A percentile compares a stretch with the other conserved stretches of the same genome.
Evolutionary conservation across 192 early-diverging fungal species (phyloP).

Genomic region (Oehlia diaphana): DNA sequence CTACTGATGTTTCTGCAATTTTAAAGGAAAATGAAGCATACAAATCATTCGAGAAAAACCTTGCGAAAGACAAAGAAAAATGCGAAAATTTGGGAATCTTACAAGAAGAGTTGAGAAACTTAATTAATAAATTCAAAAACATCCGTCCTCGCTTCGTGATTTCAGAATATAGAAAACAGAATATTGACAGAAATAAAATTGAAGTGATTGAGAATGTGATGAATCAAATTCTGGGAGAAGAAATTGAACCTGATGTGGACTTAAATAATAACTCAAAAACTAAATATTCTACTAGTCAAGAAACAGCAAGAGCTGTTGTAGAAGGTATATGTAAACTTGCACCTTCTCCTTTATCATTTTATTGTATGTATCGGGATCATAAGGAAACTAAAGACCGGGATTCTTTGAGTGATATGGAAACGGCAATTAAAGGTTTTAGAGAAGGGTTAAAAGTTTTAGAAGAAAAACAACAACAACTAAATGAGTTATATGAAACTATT

Average conservation of each 20-base stretch:
- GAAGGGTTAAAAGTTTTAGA: neutral
- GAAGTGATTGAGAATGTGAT: neutral
- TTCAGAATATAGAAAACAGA: slow-evolving; percentile 5
- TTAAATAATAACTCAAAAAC: neutral
- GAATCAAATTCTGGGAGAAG: neutral
- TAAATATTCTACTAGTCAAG: neutral
- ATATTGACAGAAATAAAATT: neutral
- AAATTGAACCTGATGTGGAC: neutral
- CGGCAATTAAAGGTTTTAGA: neutral
- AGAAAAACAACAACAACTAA: neutral
- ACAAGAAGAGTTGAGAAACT: neutral
- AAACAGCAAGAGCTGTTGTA: neutral
- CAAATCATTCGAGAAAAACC: neutral
- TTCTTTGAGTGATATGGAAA: slow-evolving; percentile 14
- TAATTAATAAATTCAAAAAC: neutral
- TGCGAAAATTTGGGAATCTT: neutral
- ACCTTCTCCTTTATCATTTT: slow-evolving; percentile 11
- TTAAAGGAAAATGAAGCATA: slow-evolving; percentile 8
- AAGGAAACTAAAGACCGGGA: neutral
- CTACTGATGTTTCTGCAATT: neutral
- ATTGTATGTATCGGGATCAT: slow-evolving; percentile 4
- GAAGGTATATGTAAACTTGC: neutral
- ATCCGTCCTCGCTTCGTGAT: neutral
- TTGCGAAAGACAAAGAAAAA: slow-evolving; percentile 1
- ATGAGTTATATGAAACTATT: neutral